A percentile compares a stretch with the other conserved stretches of the same genome.
Evolutionary conservation across 495 filamentous ascomycete genomes (phyloP).

Genomic region (Penicillium waksmanii): DNA sequence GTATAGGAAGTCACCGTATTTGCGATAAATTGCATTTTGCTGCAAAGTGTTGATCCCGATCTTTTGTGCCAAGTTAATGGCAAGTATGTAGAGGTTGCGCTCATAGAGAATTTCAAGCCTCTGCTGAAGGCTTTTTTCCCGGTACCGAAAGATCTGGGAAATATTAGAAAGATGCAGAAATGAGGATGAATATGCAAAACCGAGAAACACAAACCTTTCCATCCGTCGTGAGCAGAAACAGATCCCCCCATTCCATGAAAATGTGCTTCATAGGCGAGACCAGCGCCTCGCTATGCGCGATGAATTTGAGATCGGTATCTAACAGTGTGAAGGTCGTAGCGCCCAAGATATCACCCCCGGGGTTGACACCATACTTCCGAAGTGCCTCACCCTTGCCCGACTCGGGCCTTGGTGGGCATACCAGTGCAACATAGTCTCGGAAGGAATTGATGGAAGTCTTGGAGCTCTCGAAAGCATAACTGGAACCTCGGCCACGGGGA

Average conservation of each 20-base stretch:
- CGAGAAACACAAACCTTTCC: slow-evolving; percentile 67
- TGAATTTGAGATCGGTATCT: slow-evolving; percentile 86
- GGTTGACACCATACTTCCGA: slow-evolving; percentile 67
- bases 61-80: slow-evolving; percentile 93
- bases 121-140: slow-evolving; percentile 87
- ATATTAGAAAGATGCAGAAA: slow-evolving; percentile 14
- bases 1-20: slow-evolving; percentile 95
- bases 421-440: slow-evolving; percentile 83
- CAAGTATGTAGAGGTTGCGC: slow-evolving; percentile 86
- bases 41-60: slow-evolving; percentile 74
- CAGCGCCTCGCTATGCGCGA: slow-evolving; percentile 86
- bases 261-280: slow-evolving; percentile 76
- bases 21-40: slow-evolving; percentile 89
- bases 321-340: slow-evolving; percentile 85
- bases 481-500: slow-evolving; percentile 79
- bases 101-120: slow-evolving; percentile 93
- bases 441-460: slow-evolving; percentile 83
- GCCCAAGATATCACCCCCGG: slow-evolving; percentile 74
- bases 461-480: slow-evolving; percentile 85
- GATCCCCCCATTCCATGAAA: slow-evolving; percentile 87
- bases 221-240: slow-evolving; percentile 85
- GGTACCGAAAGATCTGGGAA: slow-evolving; percentile 78
- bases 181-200: background rate
- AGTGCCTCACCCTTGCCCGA: slow-evolving; percentile 55
- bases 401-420: slow-evolving; percentile 78